A percentile compares a stretch with the other conserved stretches of the same genome.
Evolutionary conservation across 2,329 filamentous ascomycete genomes (phyloP).

Genomic region (Botrytis fragariae): DNA sequence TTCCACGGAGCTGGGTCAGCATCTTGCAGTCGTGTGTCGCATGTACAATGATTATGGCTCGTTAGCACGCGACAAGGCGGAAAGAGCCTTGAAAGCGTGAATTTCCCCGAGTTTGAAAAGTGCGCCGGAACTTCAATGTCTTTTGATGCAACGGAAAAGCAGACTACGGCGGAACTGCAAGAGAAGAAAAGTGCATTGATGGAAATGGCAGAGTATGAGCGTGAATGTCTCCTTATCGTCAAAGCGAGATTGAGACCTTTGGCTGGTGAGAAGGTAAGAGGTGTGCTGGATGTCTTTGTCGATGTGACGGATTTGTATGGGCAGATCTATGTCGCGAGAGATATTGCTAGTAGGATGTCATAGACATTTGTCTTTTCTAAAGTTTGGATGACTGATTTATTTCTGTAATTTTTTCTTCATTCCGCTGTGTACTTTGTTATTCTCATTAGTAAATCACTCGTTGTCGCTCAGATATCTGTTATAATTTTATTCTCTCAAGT

Average conservation of each 20-base stretch:
- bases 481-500: neutral
- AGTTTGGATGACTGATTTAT: neutral
- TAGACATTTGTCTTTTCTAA: neutral
- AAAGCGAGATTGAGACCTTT: neutral
- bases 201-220: neutral
- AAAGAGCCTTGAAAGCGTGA: constrained; percentile 39
- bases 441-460: neutral
- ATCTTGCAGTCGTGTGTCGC: constrained; percentile 36
- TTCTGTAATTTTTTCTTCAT: neutral
- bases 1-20: constrained; percentile 19
- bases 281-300: constrained; percentile 11
- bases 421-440: too few species aligned
- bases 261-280: neutral
- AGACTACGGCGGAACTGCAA: neutral
- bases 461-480: neutral
- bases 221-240: neutral
- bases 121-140: neutral
- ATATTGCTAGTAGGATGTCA: constrained; percentile 17
- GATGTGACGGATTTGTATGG: constrained; percentile 23
- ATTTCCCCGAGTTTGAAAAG: constrained; percentile 30
- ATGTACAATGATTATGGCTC: constrained; percentile 42
- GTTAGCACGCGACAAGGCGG: constrained; percentile 33
- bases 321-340: constrained; percentile 22
- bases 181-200: neutral
- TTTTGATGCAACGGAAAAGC: neutral